Percentiles rank a stretch among this genome's conserved stretches.
phyloP scores from a whole-genome alignment of 2,329 filamentous ascomycete species.

The Chaetoscypha palmicola region DNA sequence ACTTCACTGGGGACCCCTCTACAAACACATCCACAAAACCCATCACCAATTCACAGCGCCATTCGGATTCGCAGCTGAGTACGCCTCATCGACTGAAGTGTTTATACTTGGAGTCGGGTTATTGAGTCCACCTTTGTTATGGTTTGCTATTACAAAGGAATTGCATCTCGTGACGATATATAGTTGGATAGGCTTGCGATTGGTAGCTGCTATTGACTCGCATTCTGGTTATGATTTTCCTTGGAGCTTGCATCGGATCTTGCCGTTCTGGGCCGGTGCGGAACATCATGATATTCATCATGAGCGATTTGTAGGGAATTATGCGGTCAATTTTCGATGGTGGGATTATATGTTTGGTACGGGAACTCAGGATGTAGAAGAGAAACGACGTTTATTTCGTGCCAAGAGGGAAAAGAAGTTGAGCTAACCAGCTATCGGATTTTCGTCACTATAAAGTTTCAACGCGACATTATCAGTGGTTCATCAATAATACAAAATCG shows the following conservation, averaged over 20 bases:
- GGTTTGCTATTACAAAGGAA: conserved; percentile 75
- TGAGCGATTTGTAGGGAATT: conserved; percentile 98
- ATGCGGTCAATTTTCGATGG: conserved; percentile 96
- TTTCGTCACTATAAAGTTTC: too few species aligned
- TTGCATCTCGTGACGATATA: conserved; percentile 98
- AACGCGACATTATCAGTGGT: too few species aligned
- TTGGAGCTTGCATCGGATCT: conserved; percentile 89
- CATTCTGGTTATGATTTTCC: conserved; percentile 98
- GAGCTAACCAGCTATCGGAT: too few species aligned
- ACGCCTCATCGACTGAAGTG: conserved; percentile 94
- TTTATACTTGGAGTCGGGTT: conserved; percentile 89
- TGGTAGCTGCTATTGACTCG: conserved; percentile 96
- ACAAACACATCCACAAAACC: conserved; percentile 97
- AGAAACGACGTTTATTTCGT: too few species aligned
- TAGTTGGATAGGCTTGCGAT: conserved; percentile 82
- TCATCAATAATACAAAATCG: too few species aligned
- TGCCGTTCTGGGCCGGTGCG: conserved; percentile 96
- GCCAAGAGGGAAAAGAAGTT: too few species aligned
- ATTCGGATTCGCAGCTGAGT: conserved; percentile 93
- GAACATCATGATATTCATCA: conserved; percentile 96
- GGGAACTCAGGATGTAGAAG: too few species aligned
- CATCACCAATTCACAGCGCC: conserved; percentile 98
- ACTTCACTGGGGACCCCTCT: conserved; percentile 90
- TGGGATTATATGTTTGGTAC: conserved; percentile 95
- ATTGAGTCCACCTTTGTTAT: conserved; percentile 74